These are phyloP conservation scores for Anacardium occidentale DNA, from an alignment of 345 rosid genomes.

Conservation along the genomic window DNA sequence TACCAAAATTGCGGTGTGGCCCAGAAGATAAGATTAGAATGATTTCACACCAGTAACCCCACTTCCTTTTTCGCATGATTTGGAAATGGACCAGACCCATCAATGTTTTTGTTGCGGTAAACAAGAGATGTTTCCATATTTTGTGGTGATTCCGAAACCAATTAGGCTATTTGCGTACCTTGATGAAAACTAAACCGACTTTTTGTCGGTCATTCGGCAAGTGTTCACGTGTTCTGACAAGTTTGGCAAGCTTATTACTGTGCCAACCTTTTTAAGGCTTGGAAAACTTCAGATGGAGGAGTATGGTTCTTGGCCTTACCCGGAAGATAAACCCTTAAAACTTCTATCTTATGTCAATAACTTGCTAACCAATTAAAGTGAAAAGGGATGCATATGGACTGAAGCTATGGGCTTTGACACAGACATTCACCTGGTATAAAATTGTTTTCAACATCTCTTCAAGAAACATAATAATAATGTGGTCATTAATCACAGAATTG, in stretches of 20 bases:
- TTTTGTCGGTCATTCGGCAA: conserved; percentile 5
- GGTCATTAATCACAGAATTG: neutral
- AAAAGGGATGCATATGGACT: no score
- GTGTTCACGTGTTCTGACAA: conserved; percentile 13
- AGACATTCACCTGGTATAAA: neutral
- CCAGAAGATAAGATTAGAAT: neutral
- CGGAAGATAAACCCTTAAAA: conserved; percentile 5
- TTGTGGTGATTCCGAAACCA: neutral
- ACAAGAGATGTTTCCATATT: neutral
- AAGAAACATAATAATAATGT: neutral
- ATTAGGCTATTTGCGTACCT: conserved; percentile 12
- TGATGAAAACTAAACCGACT: conserved; percentile 13
- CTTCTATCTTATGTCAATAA: neutral
- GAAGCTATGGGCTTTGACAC: neutral
- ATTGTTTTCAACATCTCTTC: no score
- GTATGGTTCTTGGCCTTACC: neutral
- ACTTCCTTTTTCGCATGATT: neutral
- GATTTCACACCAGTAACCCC: neutral
- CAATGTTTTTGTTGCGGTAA: neutral
- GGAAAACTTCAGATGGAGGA: neutral
- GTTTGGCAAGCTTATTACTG: conserved; percentile 8
- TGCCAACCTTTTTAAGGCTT: neutral
- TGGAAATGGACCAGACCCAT: neutral
- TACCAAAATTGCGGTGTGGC: neutral
- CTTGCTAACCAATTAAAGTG: neutral